Evolutionary conservation across 176 grass and related monocot genomes (phyloP), one percentile per base, ranked within the genome.

Genomic region (Dendrocalamus sinicus): DNA sequence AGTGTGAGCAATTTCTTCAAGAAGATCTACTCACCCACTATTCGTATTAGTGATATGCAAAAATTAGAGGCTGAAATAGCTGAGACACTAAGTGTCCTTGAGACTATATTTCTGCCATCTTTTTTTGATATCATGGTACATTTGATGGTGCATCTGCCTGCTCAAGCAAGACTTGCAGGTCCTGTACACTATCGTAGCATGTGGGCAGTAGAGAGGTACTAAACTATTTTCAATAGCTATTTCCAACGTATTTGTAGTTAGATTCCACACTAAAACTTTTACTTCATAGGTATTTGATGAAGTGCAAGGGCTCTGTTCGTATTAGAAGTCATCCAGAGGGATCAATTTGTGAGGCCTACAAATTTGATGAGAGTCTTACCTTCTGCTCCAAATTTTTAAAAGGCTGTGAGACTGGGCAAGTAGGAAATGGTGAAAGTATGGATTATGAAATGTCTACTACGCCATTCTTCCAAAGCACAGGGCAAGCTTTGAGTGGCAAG

Each of bases 71-170:
- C n/a, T n/a, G n/a, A n/a, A n/a, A n/a, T n/a, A n/a, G n/a, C n/a
- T n/a, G n/a, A n/a, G n/a, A n/a, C n/a, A n/a, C n/a, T n/a, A n/a
- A n/a, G n/a, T n/a, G n/a, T n/a, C n/a, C n/a, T n/a, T n/a, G n/a
- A n/a, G n/a, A n/a, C n/a, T n/a, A n/a, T n/a, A n/a, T n/a, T n/a
- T n/a, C n/a, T n/a, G n/a, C n/a, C n/a, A n/a, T n/a, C n/a, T n/a
- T n/a, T n/a, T n/a, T n/a, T n/a, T n/a, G n/a, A n/a, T n/a, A n/a
- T n/a, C n/a, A n/a, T 77, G 75, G 75, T 77, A 9, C 75, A 77
- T 17, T 61, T 77, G 11, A 77, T 77, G 75, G 53, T 77, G 9
- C 75, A 76, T 76, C 15, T 76, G 10, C 51, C 8, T 22, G 30
- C 73, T 9, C 47, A 74, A 74, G 47, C n/a, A 17, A 53, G 47